These are phyloP conservation scores for Neonectria coccinea DNA, from an alignment of 2,329 filamentous ascomycete genomes.

Conservation along the genomic window DNA sequence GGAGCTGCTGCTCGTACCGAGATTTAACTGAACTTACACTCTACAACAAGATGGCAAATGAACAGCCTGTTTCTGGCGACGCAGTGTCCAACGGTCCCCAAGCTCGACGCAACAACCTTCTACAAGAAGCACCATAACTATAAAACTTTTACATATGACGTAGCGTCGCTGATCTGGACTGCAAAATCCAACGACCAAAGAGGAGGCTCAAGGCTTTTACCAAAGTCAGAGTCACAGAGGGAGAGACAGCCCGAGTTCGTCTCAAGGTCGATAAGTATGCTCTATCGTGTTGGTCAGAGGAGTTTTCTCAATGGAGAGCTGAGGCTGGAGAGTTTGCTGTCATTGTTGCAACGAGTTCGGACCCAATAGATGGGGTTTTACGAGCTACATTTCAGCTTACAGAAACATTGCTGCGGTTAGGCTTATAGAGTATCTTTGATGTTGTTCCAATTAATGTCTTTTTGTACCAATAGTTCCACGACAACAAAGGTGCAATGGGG, in stretches of 20 bases:
- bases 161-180: not conserved
- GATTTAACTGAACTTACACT: too few species aligned
- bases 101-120: too few species aligned
- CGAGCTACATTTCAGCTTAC: not conserved
- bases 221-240: not conserved
- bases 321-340: constrained; percentile 16
- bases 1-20: too few species aligned
- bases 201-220: constrained; percentile 19
- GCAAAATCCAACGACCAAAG: constrained; percentile 6
- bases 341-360: constrained; percentile 12
- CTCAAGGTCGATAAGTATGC: constrained; percentile 20
- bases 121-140: too few species aligned
- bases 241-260: not conserved
- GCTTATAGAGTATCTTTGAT: not conserved
- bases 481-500: too few species aligned
- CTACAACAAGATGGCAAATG: too few species aligned
- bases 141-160: too few species aligned
- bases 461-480: too few species aligned
- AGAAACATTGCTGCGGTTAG: not conserved
- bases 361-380: constrained; percentile 10
- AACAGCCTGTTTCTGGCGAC: too few species aligned
- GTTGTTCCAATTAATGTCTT: too few species aligned
- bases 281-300: constrained; percentile 19
- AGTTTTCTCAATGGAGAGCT: constrained; percentile 5
- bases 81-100: too few species aligned